phyloP scores from a whole-genome alignment of 164 flowering plant species.

The Liriodendron chinense region DNA sequence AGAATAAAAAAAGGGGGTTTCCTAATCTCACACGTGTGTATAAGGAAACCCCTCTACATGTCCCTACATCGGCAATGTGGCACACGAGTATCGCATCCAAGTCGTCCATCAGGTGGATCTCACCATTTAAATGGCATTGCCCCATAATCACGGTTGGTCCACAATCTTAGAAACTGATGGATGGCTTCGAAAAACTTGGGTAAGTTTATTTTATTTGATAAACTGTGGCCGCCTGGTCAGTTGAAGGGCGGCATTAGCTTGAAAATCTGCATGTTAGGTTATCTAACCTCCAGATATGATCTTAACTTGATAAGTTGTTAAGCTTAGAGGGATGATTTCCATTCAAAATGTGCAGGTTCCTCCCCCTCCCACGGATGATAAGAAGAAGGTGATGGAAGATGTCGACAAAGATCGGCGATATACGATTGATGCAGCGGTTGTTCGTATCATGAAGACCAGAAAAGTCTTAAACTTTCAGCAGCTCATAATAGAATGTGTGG shows the following conservation, averaged over 20 bases:
- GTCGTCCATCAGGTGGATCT: no score
- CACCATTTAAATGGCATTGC: not conserved
- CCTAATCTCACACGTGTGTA: not conserved
- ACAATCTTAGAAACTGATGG: not conserved
- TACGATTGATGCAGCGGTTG: constrained; percentile 82
- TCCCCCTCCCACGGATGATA: constrained; percentile 67
- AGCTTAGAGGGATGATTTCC: not conserved
- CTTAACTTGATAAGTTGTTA: not conserved
- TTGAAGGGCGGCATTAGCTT: no score
- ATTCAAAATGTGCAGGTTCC: constrained; percentile 40
- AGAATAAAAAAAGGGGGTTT: no score
- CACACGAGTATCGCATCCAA: not conserved
- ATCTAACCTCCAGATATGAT: not conserved
- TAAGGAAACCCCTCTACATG: not conserved
- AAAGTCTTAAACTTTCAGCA: constrained; percentile 71
- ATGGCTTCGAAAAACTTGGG: not conserved
- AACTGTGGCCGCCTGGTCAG: not conserved
- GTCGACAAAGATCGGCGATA: constrained; percentile 77
- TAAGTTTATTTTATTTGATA: not conserved
- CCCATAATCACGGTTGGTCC: not conserved
- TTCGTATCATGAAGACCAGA: constrained; percentile 80
- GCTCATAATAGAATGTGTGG: constrained; percentile 69
- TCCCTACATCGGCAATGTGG: not conserved
- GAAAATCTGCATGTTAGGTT: not conserved
- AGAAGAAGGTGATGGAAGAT: constrained; percentile 74